Conservation (phyloP, 2,329 filamentous ascomycete genomes). For the Ascomycota sp. region DNA sequence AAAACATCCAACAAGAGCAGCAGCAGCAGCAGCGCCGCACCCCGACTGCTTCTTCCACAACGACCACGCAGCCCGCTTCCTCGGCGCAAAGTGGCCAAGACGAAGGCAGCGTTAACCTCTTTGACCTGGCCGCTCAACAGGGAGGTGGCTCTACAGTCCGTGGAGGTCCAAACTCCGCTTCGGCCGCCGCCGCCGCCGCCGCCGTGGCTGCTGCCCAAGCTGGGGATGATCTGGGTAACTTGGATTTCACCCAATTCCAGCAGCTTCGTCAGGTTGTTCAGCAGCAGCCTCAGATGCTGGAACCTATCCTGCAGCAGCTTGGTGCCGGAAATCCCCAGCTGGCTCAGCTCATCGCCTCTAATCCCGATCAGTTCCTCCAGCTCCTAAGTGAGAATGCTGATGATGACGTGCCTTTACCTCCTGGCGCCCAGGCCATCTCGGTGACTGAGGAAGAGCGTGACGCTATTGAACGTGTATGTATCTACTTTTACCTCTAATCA, state of each 20-base stretch:
- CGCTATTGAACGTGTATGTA: slow-evolving; percentile 73
- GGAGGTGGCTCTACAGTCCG: slow-evolving; percentile 21
- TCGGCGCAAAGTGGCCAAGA: slow-evolving; percentile 29
- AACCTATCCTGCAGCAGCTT: slow-evolving; percentile 92
- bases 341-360: slow-evolving; percentile 74
- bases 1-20: slow-evolving; percentile 56
- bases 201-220: slow-evolving; percentile 27
- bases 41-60: slow-evolving; percentile 21
- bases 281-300: slow-evolving; percentile 94
- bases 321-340: slow-evolving; percentile 88
- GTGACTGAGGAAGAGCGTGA: slow-evolving; percentile 94
- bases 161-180: slow-evolving; percentile 21
- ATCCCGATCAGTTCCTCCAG: slow-evolving; percentile 84
- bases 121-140: slow-evolving; percentile 76
- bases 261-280: slow-evolving; percentile 93
- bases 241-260: slow-evolving; percentile 95
- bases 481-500: not conserved
- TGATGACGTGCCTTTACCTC: slow-evolving; percentile 66
- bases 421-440: slow-evolving; percentile 70
- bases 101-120: slow-evolving; percentile 64
- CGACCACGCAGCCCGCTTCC: slow-evolving; percentile 15
- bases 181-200: slow-evolving; percentile 20
- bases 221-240: slow-evolving; percentile 48
- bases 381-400: slow-evolving; percentile 75
- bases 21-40: slow-evolving; percentile 25